Evolutionary conservation across 1,284 basidiomycete genomes (phyloP), one percentile per base, ranked within the genome.

Genomic region (Microbotryum silenes-acaulis): DNA sequence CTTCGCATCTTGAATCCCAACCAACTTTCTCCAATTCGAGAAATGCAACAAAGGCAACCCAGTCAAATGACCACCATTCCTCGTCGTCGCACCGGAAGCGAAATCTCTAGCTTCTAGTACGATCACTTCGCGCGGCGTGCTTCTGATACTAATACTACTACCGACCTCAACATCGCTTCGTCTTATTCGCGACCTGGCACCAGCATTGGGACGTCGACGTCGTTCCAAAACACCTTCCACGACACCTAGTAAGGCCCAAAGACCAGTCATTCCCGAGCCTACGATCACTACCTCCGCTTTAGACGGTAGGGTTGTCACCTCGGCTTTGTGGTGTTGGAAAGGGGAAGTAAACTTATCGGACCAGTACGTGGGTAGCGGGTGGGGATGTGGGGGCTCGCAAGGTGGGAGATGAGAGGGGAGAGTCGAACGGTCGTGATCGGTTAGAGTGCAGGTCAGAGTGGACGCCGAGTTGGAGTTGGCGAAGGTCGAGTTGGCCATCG

Each of bases 1-100:
- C 31, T 78, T 72, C 0, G 86, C 83, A 59, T 87, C 82, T 2
- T 79, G 77, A 0, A 74, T 72, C 0, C 84, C 84, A 6, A 27
- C 27, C 27, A 27, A 6, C 27, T 27, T 27, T 27, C 27, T 27
- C 27, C 27, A 27, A 27, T 27, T 4, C 27, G 27, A 27, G 27
- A 87, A 87, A 0, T 76, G 75, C 1, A 70, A 60, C 72, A 83
- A 85, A 1, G 76, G 72, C 47, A 74, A 74, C 0, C 84, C 80
- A 0, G 83, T 84, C 23, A 89, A 78, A 70, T 90, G 87, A 0
- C 88, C 87, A 0, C 87, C 87, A 66, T 89, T 89, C 20, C 87
- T 77, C 59, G 57, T 87, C 54, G 87, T 89, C 27, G 87, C 88
- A n/a, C 87, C 88, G 44, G 85, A 83, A 72, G 87, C 89, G 71